These are phyloP conservation scores for Botrytis porri DNA, from an alignment of 2,329 filamentous ascomycete species.

Conservation along the genomic window DNA sequence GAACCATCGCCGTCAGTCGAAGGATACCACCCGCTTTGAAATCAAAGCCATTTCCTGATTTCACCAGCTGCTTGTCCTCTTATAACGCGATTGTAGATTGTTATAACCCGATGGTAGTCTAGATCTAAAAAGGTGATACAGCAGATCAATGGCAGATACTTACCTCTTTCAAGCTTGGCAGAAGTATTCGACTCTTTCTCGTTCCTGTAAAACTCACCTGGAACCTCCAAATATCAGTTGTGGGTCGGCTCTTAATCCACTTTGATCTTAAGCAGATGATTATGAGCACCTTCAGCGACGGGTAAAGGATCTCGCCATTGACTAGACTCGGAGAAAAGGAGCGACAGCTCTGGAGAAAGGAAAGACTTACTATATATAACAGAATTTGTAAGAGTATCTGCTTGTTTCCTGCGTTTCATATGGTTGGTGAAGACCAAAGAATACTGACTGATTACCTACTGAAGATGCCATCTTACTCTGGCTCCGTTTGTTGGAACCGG, in stretches of 20 bases:
- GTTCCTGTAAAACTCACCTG: accelerated
- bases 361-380: neutral
- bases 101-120: neutral
- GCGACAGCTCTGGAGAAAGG: neutral
- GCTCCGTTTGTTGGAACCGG: neutral
- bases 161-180: neutral
- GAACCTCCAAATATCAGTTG: neutral
- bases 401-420: neutral
- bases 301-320: neutral
- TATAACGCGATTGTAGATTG: neutral
- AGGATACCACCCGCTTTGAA: neutral
- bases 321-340: accelerated
- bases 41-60: neutral
- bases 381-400: neutral
- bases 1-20: neutral
- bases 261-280: accelerated
- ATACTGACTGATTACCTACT: neutral
- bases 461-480: neutral
- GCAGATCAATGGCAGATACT: neutral
- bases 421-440: no score
- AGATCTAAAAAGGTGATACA: neutral
- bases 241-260: neutral
- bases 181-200: neutral
- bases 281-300: neutral
- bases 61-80: neutral